Conservation (phyloP, 2,329 filamentous ascomycete genomes). For the Cladosporium sp. region DNA sequence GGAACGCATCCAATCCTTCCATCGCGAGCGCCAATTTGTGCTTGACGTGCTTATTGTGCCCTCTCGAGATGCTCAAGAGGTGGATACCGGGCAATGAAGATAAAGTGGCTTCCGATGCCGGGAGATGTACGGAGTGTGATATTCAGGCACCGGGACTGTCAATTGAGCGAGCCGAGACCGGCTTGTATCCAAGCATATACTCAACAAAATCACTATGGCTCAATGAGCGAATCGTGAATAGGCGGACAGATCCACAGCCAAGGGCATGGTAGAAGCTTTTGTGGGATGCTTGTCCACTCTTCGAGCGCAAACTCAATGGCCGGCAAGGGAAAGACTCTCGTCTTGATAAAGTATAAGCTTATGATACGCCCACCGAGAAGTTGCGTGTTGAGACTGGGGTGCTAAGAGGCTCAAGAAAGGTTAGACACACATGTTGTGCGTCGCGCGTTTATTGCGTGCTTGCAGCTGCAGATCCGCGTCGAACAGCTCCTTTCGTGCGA, state of each 20-base stretch:
- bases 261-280: not conserved
- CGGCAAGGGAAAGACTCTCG: not conserved
- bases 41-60: not conserved
- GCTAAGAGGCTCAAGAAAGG: not conserved
- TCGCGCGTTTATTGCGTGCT: slow-evolving; percentile 14
- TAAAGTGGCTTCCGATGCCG: not conserved
- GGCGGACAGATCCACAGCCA: not conserved
- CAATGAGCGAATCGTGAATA: not conserved
- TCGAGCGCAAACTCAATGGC: not conserved
- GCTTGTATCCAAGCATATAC: not conserved
- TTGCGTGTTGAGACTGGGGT: not conserved
- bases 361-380: not conserved
- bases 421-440: slow-evolving; percentile 1
- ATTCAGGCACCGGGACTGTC: not conserved
- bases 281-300: not conserved
- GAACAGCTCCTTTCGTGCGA: not conserved
- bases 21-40: not conserved
- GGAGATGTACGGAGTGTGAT: not conserved
- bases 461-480: not conserved
- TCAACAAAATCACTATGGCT: not conserved
- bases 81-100: not conserved
- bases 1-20: not conserved
- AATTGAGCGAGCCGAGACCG: not conserved
- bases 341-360: not conserved
- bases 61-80: not conserved